Evolutionary conservation across 106 monocot genomes (phyloP).

Genomic region (Triglochin maritima): DNA sequence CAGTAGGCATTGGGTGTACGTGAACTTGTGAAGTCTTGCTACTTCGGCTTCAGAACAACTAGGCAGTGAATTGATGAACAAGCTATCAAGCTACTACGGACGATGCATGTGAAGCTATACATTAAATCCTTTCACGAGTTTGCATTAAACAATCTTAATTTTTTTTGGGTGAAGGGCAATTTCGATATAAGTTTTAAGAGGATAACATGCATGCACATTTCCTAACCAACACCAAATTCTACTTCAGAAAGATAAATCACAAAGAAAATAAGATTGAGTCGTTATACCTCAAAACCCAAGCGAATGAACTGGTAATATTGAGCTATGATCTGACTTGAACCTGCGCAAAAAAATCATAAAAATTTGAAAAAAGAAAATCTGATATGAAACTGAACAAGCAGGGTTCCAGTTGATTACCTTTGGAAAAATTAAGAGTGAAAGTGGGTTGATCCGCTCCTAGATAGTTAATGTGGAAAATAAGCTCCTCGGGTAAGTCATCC

Average conservation of each 20-base stretch:
- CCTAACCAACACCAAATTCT: too few species aligned
- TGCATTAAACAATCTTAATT: too few species aligned
- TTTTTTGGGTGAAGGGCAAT: too few species aligned
- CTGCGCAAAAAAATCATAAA: constrained; percentile 20
- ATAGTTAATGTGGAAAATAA: constrained; percentile 89
- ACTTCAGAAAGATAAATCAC: neutral
- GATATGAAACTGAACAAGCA: neutral
- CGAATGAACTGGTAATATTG: constrained; percentile 89
- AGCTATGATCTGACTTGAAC: constrained; percentile 82
- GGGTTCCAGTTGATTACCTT: constrained; percentile 31
- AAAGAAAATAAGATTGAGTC: neutral
- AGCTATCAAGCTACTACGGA: too few species aligned
- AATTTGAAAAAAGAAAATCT: neutral
- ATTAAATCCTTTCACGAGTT: too few species aligned
- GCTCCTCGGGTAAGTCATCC: constrained; percentile 79
- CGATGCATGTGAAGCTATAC: too few species aligned
- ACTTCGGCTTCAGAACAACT: too few species aligned
- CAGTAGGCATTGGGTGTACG: too few species aligned
- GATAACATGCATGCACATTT: too few species aligned
- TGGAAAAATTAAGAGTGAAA: constrained; percentile 84
- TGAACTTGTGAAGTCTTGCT: too few species aligned
- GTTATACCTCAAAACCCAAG: constrained; percentile 64
- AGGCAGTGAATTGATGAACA: too few species aligned
- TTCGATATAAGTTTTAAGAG: too few species aligned
- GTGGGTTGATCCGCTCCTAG: constrained; percentile 89